Evolutionary conservation across 2,329 filamentous ascomycete species (phyloP), one percentile per base, ranked within the genome.

Genomic region (Simplicillium aogashimaense): DNA sequence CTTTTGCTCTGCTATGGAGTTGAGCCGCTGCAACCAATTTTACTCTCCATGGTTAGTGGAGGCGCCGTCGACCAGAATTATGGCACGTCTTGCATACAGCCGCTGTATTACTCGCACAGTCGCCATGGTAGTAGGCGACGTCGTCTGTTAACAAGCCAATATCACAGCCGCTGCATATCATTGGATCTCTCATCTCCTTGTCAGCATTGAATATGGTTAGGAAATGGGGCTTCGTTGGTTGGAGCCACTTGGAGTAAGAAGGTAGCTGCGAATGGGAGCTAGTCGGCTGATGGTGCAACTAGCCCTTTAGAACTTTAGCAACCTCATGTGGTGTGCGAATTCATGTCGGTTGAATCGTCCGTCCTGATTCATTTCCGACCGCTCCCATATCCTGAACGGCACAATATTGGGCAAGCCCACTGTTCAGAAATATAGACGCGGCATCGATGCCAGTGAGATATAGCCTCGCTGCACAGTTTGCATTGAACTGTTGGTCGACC

Each of bases 291-390:
- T n/a, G n/a, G n/a, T n/a, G n/a, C n/a, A n/a, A n/a, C n/a, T n/a
- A n/a, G n/a, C 38, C 25, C 20, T 43, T 10, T 43, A 41, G 4
- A 39, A 13, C 17, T 51, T 46, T 14, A 53, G 47, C 7, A 47
- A 25, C 44, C 48, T 50, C 45, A 53, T 49, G 13, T 49, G 49
- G 29, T 48, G 44, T 4, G 51, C 36, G 35, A 52, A 53, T 37
- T 52, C 51, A 2, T 47, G 45, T 33, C 40, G 46, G 14, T 48
- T 46, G 31, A 52, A 49, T 7, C 39, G 40, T 3, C 50, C 50
- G 37, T 53, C 45, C 2, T 43, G 44, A 30, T 50, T 46, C 9
- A 46, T 35, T 13, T 51, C 50, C 28, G 49, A 43, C 30, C 50
- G 43, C 13, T 49, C 46, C 50, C 50, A 52, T 16, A 53, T 52